Conservation (phyloP, 1,284 basidiomycete species). For the Marasmius fiardii region DNA sequence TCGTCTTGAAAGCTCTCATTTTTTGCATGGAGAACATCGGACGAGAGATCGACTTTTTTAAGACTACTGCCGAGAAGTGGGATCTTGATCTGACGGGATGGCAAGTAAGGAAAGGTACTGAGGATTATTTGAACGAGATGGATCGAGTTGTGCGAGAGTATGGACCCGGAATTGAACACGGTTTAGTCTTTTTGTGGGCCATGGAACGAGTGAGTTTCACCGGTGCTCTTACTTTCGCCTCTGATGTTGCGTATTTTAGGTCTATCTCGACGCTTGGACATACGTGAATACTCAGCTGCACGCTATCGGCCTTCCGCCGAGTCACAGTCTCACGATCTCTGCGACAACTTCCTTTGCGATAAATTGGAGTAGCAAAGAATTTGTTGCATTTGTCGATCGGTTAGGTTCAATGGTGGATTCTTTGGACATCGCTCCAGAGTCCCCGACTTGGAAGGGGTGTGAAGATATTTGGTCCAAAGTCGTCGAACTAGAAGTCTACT, state of each 20-base stretch:
- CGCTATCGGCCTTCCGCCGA: slow-evolving; percentile 8
- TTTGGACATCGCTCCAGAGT: slow-evolving; percentile 36
- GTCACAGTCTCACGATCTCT: slow-evolving; percentile 21
- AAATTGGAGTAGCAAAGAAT: slow-evolving; percentile 67
- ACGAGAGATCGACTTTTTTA: slow-evolving; percentile 63
- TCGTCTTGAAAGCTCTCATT: slow-evolving; percentile 46
- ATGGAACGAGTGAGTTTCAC: slow-evolving; percentile 63
- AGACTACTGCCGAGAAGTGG: slow-evolving; percentile 41
- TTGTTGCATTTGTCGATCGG: slow-evolving; percentile 56
- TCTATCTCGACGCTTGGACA: slow-evolving; percentile 68
- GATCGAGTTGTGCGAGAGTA: slow-evolving; percentile 35
- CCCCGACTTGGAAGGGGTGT: slow-evolving; percentile 37
- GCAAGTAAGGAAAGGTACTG: slow-evolving; percentile 57
- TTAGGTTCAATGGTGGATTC: slow-evolving; percentile 53
- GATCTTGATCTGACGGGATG: slow-evolving; percentile 44
- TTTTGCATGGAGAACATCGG: slow-evolving; percentile 54
- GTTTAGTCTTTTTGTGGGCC: slow-evolving; percentile 70
- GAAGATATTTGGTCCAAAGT: slow-evolving; percentile 57
- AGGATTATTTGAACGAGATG: slow-evolving; percentile 72
- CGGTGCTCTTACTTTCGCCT: slow-evolving; percentile 1
- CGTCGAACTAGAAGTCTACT: slow-evolving; percentile 55
- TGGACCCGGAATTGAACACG: slow-evolving; percentile 51
- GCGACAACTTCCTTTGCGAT: slow-evolving; percentile 51
- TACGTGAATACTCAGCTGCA: slow-evolving; percentile 36
- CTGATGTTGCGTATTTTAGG: slow-evolving; percentile 21